phyloP scores from a whole-genome alignment of 75 land plant species.

The Pinus taeda region DNA sequence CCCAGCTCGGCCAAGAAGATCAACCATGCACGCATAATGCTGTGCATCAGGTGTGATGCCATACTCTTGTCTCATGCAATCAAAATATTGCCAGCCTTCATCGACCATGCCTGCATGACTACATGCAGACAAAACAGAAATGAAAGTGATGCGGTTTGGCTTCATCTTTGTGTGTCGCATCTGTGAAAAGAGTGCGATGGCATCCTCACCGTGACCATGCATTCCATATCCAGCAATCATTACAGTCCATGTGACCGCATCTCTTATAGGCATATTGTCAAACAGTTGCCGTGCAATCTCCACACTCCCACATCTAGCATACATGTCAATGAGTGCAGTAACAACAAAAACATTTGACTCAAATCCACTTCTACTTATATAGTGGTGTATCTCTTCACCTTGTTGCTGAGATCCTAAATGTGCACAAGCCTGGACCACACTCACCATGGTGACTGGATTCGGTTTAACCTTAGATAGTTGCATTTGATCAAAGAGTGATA shows the following conservation, averaged over 20 bases:
- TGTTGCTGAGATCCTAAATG: slow-evolving; percentile 23
- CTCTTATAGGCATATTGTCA: slow-evolving; percentile 21
- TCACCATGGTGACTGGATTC: slow-evolving; percentile 24
- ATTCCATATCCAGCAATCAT: slow-evolving; percentile 48
- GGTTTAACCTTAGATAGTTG: slow-evolving; percentile 14
- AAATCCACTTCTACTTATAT: slow-evolving; percentile 15
- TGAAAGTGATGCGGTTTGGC: slow-evolving; percentile 45
- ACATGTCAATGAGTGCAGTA: slow-evolving; percentile 45
- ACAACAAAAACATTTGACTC: slow-evolving; percentile 24
- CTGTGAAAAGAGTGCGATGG: slow-evolving; percentile 22
- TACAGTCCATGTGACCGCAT: slow-evolving; percentile 56
- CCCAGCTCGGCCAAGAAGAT: slow-evolving; percentile 46
- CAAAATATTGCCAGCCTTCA: slow-evolving; percentile 25
- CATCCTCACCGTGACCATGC: slow-evolving; percentile 27
- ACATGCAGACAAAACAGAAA: slow-evolving; percentile 45
- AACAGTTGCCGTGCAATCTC: slow-evolving; percentile 35
- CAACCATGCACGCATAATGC: slow-evolving; percentile 56
- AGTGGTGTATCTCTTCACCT: slow-evolving; percentile 35
- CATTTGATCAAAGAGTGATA: slow-evolving; percentile 27
- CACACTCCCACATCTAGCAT: slow-evolving; percentile 49
- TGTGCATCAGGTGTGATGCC: slow-evolving; percentile 34
- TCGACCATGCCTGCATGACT: slow-evolving; percentile 51
- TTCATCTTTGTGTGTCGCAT: slow-evolving; percentile 31
- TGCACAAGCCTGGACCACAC: slow-evolving; percentile 40
- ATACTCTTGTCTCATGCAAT: slow-evolving; percentile 31